These are phyloP conservation scores for Ocimum tenuiflorum DNA, from an alignment of 257 asterid genomes.

Conservation along the genomic window DNA sequence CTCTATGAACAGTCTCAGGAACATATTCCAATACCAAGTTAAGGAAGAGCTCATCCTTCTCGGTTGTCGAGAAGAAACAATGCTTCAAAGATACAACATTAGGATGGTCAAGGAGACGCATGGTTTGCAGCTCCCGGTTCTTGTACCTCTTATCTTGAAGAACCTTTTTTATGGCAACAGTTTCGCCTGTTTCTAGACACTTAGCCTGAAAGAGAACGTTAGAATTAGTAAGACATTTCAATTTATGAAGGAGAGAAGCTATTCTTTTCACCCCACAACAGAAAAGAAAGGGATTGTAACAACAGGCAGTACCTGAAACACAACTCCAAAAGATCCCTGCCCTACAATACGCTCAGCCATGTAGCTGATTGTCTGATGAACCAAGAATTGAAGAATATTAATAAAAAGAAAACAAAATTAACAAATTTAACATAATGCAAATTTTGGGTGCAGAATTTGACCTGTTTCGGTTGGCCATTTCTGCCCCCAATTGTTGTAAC, in stretches of 20 bases:
- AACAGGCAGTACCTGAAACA: constrained; percentile 52
- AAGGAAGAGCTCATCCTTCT: constrained; percentile 70
- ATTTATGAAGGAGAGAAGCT: not conserved
- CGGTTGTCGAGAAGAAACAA: constrained; percentile 76
- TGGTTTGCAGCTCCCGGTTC: constrained; percentile 76
- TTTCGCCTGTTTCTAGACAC: constrained; percentile 80
- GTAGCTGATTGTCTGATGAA: constrained; percentile 59
- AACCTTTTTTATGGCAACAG: constrained; percentile 83
- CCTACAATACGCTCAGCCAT: constrained; percentile 90
- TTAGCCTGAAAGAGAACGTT: constrained; percentile 49
- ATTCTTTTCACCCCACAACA: not conserved
- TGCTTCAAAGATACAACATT: constrained; percentile 62
- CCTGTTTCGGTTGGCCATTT: constrained; percentile 76
- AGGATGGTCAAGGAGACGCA: constrained; percentile 83
- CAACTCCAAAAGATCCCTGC: constrained; percentile 81
- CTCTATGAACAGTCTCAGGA: constrained; percentile 76
- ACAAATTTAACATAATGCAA: not conserved
- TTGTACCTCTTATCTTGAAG: constrained; percentile 88
- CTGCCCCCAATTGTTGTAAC: constrained; percentile 73
- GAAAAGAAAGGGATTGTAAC: not conserved
- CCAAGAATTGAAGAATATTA: not conserved
- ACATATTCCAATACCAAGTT: constrained; percentile 84
- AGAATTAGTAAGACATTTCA: not conserved
- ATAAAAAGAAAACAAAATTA: not conserved
- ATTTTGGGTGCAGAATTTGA: not conserved